Conservation (phyloP, 169 alveolate species). For the Plasmodium vivax region DNA sequence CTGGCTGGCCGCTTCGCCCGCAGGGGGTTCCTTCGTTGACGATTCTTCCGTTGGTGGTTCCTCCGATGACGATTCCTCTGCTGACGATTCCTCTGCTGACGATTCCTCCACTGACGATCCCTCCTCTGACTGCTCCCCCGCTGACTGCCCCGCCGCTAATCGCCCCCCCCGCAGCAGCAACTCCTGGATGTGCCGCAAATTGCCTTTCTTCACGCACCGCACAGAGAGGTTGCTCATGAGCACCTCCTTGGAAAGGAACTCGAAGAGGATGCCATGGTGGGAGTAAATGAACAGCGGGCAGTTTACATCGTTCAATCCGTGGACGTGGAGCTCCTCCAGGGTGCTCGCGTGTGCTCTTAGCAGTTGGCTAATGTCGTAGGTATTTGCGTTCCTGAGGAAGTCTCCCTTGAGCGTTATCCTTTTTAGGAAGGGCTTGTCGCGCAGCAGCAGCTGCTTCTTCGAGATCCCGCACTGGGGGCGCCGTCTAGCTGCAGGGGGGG, state of each 20-base stretch:
- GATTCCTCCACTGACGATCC: background rate
- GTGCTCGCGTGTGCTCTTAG: slow-evolving; percentile 17
- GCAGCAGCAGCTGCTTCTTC: slow-evolving; percentile 20
- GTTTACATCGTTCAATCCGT: slow-evolving; percentile 61
- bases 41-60: background rate
- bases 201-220: background rate
- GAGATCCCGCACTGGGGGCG: slow-evolving; percentile 4
- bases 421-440: slow-evolving; percentile 29
- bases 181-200: slow-evolving; percentile 9
- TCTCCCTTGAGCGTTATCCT: slow-evolving; percentile 31
- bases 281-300: slow-evolving; percentile 53
- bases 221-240: slow-evolving; percentile 28
- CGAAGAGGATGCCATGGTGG: slow-evolving; percentile 27
- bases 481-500: slow-evolving; percentile 6
- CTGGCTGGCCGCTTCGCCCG: background rate
- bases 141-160: too few relatives aligned
- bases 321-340: slow-evolving; percentile 15
- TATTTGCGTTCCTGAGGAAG: slow-evolving; percentile 36
- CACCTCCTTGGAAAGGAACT: slow-evolving; percentile 43
- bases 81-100: background rate
- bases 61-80: background rate
- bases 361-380: slow-evolving; percentile 26
- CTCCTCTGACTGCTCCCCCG: too few relatives aligned
- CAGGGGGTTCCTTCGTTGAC: background rate
- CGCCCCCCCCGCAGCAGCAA: background rate